These are phyloP conservation scores for Conoideocrella luteorostrata DNA, from an alignment of 2,329 filamentous ascomycete species.

Conservation along the genomic window DNA sequence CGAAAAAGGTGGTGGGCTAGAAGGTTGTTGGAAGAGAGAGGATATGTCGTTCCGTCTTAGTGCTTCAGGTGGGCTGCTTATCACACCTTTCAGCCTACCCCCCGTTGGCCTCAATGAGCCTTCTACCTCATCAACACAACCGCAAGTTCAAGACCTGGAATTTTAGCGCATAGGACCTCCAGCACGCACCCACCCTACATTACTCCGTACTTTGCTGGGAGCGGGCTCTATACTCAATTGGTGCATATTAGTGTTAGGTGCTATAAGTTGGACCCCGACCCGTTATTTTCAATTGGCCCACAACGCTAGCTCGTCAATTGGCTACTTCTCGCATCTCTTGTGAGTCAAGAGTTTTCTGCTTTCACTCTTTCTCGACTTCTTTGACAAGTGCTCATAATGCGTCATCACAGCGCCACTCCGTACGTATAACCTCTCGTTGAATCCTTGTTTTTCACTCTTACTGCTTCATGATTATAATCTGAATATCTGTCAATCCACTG, in stretches of 20 bases:
- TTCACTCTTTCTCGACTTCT: not conserved
- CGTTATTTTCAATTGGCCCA: constrained; percentile 1
- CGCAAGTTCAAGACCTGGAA: constrained; percentile 60
- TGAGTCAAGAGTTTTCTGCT: no score
- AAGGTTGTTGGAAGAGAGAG: constrained; percentile 63
- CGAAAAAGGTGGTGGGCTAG: constrained; percentile 76
- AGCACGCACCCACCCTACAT: no score
- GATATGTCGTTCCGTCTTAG: constrained; percentile 90
- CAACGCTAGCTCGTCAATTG: no score
- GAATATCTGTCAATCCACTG: constrained; percentile 57
- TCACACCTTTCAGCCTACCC: constrained; percentile 84
- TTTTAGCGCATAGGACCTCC: constrained; percentile 61
- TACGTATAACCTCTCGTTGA: not conserved
- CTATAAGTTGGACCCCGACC: not conserved
- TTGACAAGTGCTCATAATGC: not conserved
- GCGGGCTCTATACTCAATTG: no score
- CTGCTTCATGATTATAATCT: constrained; percentile 40
- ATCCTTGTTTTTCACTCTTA: not conserved
- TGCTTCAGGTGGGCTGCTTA: constrained; percentile 69
- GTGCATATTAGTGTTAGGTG: not conserved
- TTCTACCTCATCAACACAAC: not conserved
- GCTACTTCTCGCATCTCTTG: no score
- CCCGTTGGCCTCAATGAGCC: constrained; percentile 35
- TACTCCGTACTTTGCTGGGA: no score
- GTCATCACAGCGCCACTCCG: not conserved